Evolutionary conservation across 495 filamentous ascomycete genomes (phyloP).

Genomic region (Talaromyces proteolyticus): DNA sequence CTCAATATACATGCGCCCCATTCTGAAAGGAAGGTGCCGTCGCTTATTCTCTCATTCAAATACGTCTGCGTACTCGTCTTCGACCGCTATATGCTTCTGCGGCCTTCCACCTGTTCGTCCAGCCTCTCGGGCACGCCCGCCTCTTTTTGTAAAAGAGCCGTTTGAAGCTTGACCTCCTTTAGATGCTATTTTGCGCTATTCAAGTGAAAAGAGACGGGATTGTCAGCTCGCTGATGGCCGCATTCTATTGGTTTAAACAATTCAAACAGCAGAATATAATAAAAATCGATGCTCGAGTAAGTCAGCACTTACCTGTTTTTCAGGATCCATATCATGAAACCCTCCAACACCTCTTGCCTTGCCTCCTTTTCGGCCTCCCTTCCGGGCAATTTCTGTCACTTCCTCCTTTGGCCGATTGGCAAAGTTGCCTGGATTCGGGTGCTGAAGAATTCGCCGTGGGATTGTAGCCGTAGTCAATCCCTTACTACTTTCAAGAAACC

Average conservation of each 20-base stretch:
- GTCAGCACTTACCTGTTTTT: slow-evolving; percentile 30
- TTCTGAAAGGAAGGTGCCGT: too few species aligned
- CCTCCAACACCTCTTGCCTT: slow-evolving; percentile 11
- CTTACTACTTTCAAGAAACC: not conserved
- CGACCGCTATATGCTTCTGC: not conserved
- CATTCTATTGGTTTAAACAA: too few species aligned
- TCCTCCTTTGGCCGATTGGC: slow-evolving; percentile 55
- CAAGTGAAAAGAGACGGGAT: not conserved
- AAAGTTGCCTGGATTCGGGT: slow-evolving; percentile 51
- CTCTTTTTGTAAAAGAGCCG: slow-evolving; percentile 37
- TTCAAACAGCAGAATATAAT: too few species aligned
- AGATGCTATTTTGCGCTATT: slow-evolving; percentile 37
- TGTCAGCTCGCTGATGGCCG: not conserved
- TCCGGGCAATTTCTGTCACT: slow-evolving; percentile 41
- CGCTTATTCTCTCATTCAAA: slow-evolving; percentile 2
- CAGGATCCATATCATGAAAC: slow-evolving; percentile 25
- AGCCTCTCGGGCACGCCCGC: slow-evolving; percentile 36
- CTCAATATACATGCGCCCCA: too few species aligned
- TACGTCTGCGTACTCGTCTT: slow-evolving; percentile 1
- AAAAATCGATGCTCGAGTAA: not conserved
- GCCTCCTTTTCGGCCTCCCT: slow-evolving; percentile 36
- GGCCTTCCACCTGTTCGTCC: slow-evolving; percentile 30
- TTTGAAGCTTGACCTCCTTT: slow-evolving; percentile 42
- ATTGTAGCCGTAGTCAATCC: not conserved
- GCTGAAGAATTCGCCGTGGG: not conserved